Evolutionary conservation across 2,329 filamentous ascomycete genomes (phyloP).

Genomic region (Epichloe gansuensis): DNA sequence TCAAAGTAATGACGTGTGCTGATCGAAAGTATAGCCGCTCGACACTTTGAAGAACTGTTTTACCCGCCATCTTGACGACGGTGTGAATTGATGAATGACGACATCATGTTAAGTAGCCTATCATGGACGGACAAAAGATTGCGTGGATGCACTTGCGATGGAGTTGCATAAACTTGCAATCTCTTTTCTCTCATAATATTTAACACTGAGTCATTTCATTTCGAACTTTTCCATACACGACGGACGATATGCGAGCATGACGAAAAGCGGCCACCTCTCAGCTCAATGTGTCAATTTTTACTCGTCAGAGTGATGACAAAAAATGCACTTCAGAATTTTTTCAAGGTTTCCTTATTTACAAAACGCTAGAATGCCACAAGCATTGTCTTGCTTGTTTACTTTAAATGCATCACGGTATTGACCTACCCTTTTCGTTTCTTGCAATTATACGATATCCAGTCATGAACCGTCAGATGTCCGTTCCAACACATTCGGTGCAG

Average conservation of each 20-base stretch:
- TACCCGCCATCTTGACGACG: slow-evolving; percentile 5
- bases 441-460: background rate
- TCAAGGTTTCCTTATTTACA: background rate
- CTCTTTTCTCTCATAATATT: background rate
- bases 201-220: background rate
- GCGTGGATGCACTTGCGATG: background rate
- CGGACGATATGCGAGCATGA: background rate
- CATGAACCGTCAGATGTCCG: background rate
- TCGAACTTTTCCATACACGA: background rate
- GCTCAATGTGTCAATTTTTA: background rate
- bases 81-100: background rate
- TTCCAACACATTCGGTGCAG: background rate
- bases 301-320: background rate
- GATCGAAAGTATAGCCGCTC: slow-evolving; percentile 15
- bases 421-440: background rate
- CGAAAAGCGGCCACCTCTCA: background rate
- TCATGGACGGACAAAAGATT: background rate
- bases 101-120: background rate
- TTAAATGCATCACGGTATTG: background rate
- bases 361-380: background rate
- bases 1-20: background rate
- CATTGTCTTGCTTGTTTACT: background rate
- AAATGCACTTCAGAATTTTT: background rate
- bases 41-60: slow-evolving; percentile 30
- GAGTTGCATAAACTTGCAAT: too few relatives aligned